A percentile compares a stretch with the other conserved stretches of the same genome.
Conservation (phyloP, 164 flowering plant genomes). For the Piper longum region DNA sequence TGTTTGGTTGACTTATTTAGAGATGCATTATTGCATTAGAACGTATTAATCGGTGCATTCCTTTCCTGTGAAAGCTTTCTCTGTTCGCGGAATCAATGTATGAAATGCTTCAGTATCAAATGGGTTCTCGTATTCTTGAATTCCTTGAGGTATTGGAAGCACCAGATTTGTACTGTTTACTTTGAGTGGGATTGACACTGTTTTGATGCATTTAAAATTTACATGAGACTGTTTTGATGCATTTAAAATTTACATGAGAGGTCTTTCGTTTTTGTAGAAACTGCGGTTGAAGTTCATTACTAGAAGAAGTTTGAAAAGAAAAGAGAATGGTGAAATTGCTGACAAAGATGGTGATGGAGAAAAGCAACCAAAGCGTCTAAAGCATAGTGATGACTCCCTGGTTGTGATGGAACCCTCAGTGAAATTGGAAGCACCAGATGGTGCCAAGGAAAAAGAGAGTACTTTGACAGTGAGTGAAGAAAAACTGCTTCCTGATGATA, state of each 20-base stretch:
- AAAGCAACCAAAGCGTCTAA: conserved; percentile 36
- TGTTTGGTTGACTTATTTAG: background rate
- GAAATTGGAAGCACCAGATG: background rate
- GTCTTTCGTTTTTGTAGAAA: conserved; percentile 24
- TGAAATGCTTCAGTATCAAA: conserved; percentile 96
- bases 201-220: background rate
- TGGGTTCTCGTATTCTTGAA: conserved; percentile 62
- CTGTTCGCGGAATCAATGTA: conserved; percentile 75
- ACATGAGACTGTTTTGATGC: conserved; percentile 2
- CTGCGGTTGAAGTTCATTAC: conserved; percentile 41
- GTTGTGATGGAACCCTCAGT: conserved; percentile 17
- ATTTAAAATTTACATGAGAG: background rate
- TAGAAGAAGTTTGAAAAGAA: conserved; percentile 60
- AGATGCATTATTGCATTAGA: background rate
- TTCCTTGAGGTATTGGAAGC: conserved; percentile 84
- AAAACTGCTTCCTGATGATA: conserved; percentile 15
- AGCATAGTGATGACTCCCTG: conserved; percentile 20
- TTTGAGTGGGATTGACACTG: background rate
- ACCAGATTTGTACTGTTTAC: background rate
- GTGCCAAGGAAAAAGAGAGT: conserved; percentile 6
- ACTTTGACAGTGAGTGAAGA: conserved; percentile 14
- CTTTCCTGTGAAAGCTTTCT: conserved; percentile 44
- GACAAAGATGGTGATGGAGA: conserved; percentile 27
- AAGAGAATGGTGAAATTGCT: conserved; percentile 42
- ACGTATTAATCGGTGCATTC: background rate